These are phyloP conservation scores for Didymella segeticola DNA, from an alignment of 2,329 filamentous ascomycete genomes.

Conservation along the genomic window DNA sequence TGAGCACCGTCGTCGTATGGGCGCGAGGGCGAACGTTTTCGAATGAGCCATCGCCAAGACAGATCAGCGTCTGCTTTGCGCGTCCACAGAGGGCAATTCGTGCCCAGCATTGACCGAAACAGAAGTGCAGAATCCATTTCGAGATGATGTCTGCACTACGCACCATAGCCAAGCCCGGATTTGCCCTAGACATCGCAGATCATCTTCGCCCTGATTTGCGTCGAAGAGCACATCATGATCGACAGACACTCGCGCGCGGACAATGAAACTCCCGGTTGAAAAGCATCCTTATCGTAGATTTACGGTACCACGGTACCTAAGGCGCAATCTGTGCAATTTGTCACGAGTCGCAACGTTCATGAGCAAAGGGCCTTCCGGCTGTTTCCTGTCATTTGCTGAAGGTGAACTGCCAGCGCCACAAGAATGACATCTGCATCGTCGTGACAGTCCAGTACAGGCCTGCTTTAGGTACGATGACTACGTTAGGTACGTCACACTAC, in stretches of 20 bases:
- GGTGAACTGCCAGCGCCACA: neutral
- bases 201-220: neutral
- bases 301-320: too few relatives aligned
- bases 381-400: neutral
- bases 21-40: constrained; percentile 4
- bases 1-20: constrained; percentile 5
- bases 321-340: neutral
- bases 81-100: constrained; percentile 1
- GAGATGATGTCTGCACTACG: neutral
- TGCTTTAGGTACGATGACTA: neutral
- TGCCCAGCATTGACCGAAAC: constrained; percentile 5
- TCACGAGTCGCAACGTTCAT: neutral
- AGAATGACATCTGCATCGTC: neutral
- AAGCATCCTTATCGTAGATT: neutral
- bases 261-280: neutral
- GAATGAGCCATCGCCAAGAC: constrained; percentile 12
- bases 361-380: neutral
- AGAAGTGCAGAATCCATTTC: neutral
- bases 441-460: neutral
- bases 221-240: constrained; percentile 7
- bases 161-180: constrained; percentile 14
- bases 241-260: constrained; percentile 11
- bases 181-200: constrained; percentile 10
- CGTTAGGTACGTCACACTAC: constrained; percentile 8
- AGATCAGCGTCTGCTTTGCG: constrained; percentile 7